Base-by-base conservation (phyloP, 805 yeast genomes). In the Nakazawaea ernobii region DNA sequence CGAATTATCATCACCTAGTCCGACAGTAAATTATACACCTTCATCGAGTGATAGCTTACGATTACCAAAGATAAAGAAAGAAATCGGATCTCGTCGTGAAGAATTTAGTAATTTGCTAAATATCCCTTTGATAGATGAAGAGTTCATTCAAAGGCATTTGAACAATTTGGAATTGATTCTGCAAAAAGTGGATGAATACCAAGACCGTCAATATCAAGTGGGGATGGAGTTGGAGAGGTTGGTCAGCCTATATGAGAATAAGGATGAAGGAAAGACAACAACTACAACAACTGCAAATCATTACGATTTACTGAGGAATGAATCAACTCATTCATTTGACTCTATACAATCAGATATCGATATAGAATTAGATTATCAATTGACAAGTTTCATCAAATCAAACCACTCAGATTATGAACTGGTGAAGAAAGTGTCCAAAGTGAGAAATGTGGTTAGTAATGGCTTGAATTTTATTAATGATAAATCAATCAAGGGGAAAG, bases 291-390 rank as follows among this genome's bases (percentile, higher is more conserved):
- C n/a, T n/a, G n/a, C n/a, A 20, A 20, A 20, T 20, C 24, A 20
- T n/a, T 17, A 35, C 35, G 46, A 43, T 32, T 17, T 33, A 9
- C 17, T 20, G 17, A n/a, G 17, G 37, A 29, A 13, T 13, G 26
- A 28, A n/a, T 39, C 35, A n/a, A 20, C 17, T n/a, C 11, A 15
- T 17, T 41, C 43, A 6, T 32, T 35, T 6, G 33, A 20, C n/a
- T 45, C 49, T 6, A 35, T 45, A 24, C 24, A 35, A 13, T 40
- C 49, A 1, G 33, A 41, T 13, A n/a, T 46, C 6, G 49, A 36
- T 9, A 35, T 46, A 11, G 49, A 46, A 2, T 27, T 46, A 26
- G 41, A 46, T 33, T 26, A 29, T 14, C 20, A 41, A 24, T 30
- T 46, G 20, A 37, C 36, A n/a, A 38, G 35, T 29, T 35, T 26